Evolutionary conservation across 495 filamentous ascomycete genomes (phyloP), one percentile per base, ranked within the genome.

Genomic region (Geopyxis carbonaria): DNA sequence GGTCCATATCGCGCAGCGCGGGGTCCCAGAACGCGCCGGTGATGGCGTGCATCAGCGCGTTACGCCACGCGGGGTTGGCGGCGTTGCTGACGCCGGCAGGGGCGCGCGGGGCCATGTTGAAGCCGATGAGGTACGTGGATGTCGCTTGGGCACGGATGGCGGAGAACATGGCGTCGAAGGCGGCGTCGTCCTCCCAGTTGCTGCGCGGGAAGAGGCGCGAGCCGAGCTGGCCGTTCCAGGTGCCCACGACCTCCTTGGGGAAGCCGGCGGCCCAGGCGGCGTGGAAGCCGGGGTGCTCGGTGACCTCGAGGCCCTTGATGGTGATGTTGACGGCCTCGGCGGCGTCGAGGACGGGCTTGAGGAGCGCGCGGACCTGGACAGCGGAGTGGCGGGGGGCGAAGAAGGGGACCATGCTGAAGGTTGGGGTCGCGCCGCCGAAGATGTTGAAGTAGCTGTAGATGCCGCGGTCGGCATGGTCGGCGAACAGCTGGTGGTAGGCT

Each of bases 61-160:
- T 41, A 18, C 71, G 61, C 62, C 64, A 73, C 5, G 69, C 70
- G 0, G 68, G 69, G 53, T 70, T 68, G 3, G 67, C 64, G 0
- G 66, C 57, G 45, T 56, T 64, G 7, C 7, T 28, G 25, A 28
- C 25, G 2, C 64, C 58, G 13, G 68, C 64, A 1, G 63, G 65
- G 19, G 62, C 57, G 52, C 62, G 60, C 21, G 57, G 57, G 30
- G 61, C 61, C 16, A 60, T 51, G 8, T 57, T 51, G 38, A 49
- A 53, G 8, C 16, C 46, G 19, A 48, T 42, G 10, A 41, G 2
- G 2, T 6, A 13, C n/a, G 47, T 46, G 0, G 63, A 65, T 13
- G 66, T 68, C 20, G 70, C 64, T 34, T 66, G 64, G 5, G 58
- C 57, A 18, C 57, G 57, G 29, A 61, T 43, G 0, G 54, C 52